These are phyloP conservation scores for Earliella scabrosa DNA, from an alignment of 1,284 basidiomycete genomes.

Conservation along the genomic window DNA sequence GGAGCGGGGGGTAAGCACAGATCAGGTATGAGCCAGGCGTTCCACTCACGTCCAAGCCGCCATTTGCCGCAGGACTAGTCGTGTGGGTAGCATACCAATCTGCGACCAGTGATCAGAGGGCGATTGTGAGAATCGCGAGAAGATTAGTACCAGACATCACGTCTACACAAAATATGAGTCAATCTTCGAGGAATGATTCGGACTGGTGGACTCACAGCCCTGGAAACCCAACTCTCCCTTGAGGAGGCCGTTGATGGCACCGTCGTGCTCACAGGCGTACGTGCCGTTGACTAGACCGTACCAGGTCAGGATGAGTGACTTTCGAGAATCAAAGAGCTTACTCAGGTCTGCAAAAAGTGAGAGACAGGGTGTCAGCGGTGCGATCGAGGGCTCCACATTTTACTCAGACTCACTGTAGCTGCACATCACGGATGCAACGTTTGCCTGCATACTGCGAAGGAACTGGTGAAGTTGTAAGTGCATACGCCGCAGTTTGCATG, in stretches of 20 bases:
- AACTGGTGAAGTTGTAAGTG: constrained; percentile 43
- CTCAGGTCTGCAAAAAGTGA: constrained; percentile 48
- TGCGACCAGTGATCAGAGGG: constrained; percentile 27
- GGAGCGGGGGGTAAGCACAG: not conserved
- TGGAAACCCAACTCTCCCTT: constrained; percentile 78
- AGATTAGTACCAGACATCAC: constrained; percentile 31
- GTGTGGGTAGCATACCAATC: constrained; percentile 52
- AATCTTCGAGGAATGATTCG: not conserved
- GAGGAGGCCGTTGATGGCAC: constrained; percentile 70
- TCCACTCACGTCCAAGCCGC: constrained; percentile 60
- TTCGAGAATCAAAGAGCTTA: constrained; percentile 10
- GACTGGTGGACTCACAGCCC: constrained; percentile 60
- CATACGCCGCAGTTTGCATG: not conserved
- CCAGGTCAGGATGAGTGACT: not conserved
- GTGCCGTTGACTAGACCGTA: constrained; percentile 60
- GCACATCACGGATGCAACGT: constrained; percentile 74
- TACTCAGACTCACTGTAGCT: constrained; percentile 66
- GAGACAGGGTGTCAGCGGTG: too few species aligned
- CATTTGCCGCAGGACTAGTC: constrained; percentile 47
- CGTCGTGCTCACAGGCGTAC: constrained; percentile 71
- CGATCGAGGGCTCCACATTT: too few species aligned
- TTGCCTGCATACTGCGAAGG: constrained; percentile 65
- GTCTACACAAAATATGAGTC: constrained; percentile 15
- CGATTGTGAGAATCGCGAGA: not conserved
- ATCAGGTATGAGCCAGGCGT: not conserved